Evolutionary conservation across 1,284 basidiomycete species (phyloP).

Genomic region (Flammula alnicola): DNA sequence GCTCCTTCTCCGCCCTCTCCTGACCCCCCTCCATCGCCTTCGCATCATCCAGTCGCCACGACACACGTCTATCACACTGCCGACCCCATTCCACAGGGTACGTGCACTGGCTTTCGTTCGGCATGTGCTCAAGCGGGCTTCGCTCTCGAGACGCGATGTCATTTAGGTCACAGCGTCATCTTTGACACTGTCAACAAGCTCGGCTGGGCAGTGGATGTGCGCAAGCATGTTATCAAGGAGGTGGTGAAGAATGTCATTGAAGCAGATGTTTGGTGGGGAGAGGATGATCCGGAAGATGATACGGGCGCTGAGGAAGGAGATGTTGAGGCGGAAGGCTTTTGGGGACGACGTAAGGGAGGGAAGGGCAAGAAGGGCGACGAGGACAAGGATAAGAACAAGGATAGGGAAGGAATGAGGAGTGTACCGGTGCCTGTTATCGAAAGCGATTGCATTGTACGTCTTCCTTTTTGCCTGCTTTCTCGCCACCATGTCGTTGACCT

Average conservation of each 20-base stretch:
- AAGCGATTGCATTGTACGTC: conserved; percentile 18
- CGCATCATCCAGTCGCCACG: conserved; percentile 48
- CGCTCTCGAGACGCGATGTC: conserved; percentile 70
- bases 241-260: conserved; percentile 77
- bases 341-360: background rate
- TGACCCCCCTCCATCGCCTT: conserved; percentile 47
- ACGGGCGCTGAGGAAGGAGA: conserved; percentile 15
- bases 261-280: conserved; percentile 63
- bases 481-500: background rate
- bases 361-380: conserved; percentile 9
- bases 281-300: no score
- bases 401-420: conserved; percentile 10
- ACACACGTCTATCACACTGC: conserved; percentile 76
- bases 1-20: conserved; percentile 3
- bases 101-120: conserved; percentile 63
- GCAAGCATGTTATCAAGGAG: conserved; percentile 78
- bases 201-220: conserved; percentile 82
- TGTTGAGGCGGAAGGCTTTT: conserved; percentile 1
- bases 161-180: conserved; percentile 81
- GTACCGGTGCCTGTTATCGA: conserved; percentile 16
- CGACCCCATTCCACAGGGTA: conserved; percentile 72
- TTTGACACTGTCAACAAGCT: conserved; percentile 89
- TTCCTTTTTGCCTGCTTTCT: background rate
- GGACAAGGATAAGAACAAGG: conserved; percentile 6
- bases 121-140: conserved; percentile 64